These are phyloP conservation scores for Alternaria sp. DNA, from an alignment of 2,329 filamentous ascomycete genomes.

Conservation along the genomic window DNA sequence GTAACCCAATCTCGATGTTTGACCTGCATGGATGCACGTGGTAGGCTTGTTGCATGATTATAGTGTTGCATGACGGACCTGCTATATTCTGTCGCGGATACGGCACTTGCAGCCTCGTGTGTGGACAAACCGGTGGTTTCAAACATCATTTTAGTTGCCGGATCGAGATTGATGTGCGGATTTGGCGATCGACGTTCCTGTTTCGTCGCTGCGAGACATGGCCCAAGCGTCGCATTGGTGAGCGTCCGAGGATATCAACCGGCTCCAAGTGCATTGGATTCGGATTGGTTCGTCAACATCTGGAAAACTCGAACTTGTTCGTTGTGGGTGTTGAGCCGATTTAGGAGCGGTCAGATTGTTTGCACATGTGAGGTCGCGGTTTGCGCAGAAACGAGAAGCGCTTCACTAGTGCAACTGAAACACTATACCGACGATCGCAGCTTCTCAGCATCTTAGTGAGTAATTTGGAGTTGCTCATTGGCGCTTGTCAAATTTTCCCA, in stretches of 20 bases:
- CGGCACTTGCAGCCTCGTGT: not conserved
- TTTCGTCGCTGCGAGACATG: not conserved
- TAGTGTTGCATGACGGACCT: conserved; percentile 1
- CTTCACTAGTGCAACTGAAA: conserved; percentile 3
- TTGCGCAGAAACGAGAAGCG: conserved; percentile 2
- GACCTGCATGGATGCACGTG: conserved; percentile 14
- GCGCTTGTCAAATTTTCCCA: not conserved
- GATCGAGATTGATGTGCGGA: conserved; percentile 6
- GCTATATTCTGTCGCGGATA: not conserved
- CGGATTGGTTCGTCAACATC: not conserved
- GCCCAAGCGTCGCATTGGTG: conserved; percentile 6
- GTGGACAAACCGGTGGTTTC: not conserved
- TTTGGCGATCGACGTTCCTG: conserved; percentile 4
- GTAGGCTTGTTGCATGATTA: conserved; percentile 6
- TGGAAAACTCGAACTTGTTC: not conserved
- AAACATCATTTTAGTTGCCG: not conserved
- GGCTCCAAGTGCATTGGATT: not conserved
- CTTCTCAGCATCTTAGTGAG: not conserved
- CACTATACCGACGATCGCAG: not conserved
- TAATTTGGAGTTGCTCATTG: not conserved
- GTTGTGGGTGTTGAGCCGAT: not conserved
- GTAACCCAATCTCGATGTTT: not conserved
- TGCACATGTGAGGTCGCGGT: not conserved
- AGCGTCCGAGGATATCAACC: not conserved
- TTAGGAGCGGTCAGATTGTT: not conserved